phyloP scores from a whole-genome alignment of 139 green algal species.

The Micromonas commoda region DNA sequence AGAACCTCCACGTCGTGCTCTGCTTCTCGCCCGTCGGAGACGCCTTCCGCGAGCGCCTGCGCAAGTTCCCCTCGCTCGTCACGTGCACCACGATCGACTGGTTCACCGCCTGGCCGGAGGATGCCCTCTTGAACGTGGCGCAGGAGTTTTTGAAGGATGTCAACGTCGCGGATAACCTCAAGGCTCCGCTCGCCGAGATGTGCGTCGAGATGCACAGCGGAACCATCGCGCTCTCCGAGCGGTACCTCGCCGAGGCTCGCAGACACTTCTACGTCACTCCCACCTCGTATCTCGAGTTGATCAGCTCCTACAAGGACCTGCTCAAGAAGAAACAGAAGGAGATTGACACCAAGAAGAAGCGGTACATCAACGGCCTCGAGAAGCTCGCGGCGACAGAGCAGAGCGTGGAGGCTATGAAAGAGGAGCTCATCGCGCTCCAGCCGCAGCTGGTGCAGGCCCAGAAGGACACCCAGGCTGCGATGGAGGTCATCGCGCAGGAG shows the following conservation, averaged over 20 bases:
- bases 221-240: conserved; percentile 41
- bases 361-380: conserved; percentile 60
- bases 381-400: conserved; percentile 69
- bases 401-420: conserved; percentile 62
- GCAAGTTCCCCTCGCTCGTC: conserved; percentile 71
- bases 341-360: conserved; percentile 57
- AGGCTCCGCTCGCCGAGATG: conserved; percentile 57
- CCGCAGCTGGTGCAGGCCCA: conserved; percentile 68
- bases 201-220: conserved; percentile 63
- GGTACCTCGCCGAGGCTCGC: conserved; percentile 52
- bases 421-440: conserved; percentile 67
- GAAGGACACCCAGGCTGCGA: conserved; percentile 71
- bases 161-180: conserved; percentile 49
- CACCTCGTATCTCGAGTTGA: conserved; percentile 71
- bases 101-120: conserved; percentile 73
- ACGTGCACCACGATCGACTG: conserved; percentile 83
- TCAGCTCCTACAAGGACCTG: conserved; percentile 57
- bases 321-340: conserved; percentile 61
- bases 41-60: conserved; percentile 65
- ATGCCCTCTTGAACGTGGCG: conserved; percentile 65
- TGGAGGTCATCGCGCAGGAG: conserved; percentile 81
- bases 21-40: conserved; percentile 69
- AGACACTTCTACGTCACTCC: conserved; percentile 69
- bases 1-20: conserved; percentile 71
- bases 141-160: conserved; percentile 41